Conservation (phyloP, 106 monocot genomes). For the Iris macrosiphon region DNA sequence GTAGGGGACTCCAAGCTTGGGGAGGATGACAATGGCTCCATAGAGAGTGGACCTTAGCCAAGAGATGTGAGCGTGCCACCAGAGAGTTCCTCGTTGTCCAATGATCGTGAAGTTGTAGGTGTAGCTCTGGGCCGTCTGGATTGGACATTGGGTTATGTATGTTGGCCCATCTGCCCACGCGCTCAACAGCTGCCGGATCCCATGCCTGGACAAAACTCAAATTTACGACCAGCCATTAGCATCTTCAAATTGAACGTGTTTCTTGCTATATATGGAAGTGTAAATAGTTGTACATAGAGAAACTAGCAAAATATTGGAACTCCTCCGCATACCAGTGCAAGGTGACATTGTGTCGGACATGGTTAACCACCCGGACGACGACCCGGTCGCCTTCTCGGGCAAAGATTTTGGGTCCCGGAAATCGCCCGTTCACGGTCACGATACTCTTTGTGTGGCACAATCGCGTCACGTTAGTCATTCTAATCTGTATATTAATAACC, state of each 20-base stretch:
- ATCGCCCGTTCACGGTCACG: conserved; percentile 40
- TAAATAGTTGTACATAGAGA: too few relatives aligned
- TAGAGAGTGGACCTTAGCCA: conserved; percentile 43
- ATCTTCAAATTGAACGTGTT: too few relatives aligned
- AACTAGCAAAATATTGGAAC: background rate
- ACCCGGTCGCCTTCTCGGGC: conserved; percentile 38
- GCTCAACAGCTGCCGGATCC: conserved; percentile 30
- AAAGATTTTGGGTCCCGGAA: conserved; percentile 37
- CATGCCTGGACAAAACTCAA: conserved; percentile 25
- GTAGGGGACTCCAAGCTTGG: conserved; percentile 32
- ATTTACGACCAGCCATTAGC: too few relatives aligned
- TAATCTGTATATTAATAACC: conserved; percentile 16
- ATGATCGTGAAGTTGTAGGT: conserved; percentile 43
- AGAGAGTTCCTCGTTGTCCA: conserved; percentile 48
- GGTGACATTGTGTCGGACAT: conserved; percentile 28
- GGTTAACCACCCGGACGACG: conserved; percentile 32
- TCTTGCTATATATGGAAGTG: too few relatives aligned
- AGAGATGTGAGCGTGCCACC: conserved; percentile 50
- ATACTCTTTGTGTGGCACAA: conserved; percentile 39
- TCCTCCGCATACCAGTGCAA: conserved; percentile 28
- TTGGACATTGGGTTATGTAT: conserved; percentile 53
- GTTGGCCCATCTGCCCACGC: conserved; percentile 51
- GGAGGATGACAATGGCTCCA: conserved; percentile 49
- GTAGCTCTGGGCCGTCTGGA: conserved; percentile 41
- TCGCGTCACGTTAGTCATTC: conserved; percentile 23